Percentiles rank a stretch among this genome's conserved stretches.
Conservation (phyloP, 2,329 filamentous ascomycete genomes). For the Lizonia empirigonia region DNA sequence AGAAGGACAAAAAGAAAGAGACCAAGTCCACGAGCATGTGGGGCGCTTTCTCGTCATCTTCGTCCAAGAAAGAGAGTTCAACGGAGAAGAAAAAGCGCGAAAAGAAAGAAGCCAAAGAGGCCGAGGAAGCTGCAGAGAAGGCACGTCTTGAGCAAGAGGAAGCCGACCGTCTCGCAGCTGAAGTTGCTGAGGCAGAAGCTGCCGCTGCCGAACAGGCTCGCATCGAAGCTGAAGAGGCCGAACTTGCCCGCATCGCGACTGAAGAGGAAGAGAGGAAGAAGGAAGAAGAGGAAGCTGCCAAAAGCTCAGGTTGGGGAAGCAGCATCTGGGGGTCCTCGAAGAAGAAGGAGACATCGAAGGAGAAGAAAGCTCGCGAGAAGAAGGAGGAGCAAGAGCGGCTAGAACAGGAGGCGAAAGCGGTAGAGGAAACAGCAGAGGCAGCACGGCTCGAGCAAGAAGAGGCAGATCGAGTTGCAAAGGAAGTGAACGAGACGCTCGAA, state of each 20-base stretch:
- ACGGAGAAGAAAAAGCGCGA: slow-evolving; percentile 42
- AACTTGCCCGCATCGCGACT: slow-evolving; percentile 30
- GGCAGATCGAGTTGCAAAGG: slow-evolving; percentile 23
- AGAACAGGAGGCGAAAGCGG: slow-evolving; percentile 19
- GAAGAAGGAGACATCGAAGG: slow-evolving; percentile 48
- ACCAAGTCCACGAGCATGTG: slow-evolving; percentile 32
- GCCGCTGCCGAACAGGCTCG: slow-evolving; percentile 25
- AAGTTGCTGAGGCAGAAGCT: slow-evolving; percentile 43
- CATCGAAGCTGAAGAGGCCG: slow-evolving; percentile 19
- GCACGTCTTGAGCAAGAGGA: slow-evolving; percentile 48
- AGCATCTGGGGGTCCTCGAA: slow-evolving; percentile 34
- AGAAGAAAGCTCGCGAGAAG: slow-evolving; percentile 42
- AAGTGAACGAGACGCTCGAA: slow-evolving; percentile 39
- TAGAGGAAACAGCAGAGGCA: slow-evolving; percentile 30
- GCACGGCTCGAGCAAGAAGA: slow-evolving; percentile 26
- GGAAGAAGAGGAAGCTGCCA: slow-evolving; percentile 29
- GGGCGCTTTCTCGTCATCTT: slow-evolving; percentile 23
- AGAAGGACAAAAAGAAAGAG: slow-evolving; percentile 37
- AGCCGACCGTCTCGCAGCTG: slow-evolving; percentile 44
- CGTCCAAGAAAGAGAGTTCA: slow-evolving; percentile 41
- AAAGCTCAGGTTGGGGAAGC: slow-evolving; percentile 33
- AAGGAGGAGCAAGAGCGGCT: slow-evolving; percentile 35
- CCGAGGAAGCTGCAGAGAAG: slow-evolving; percentile 34
- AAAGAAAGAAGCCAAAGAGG: slow-evolving; percentile 45
- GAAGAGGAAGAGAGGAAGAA: slow-evolving; percentile 35